Evolutionary conservation across 1,284 basidiomycete species (phyloP).

Genomic region (Ceratobasidium sp.): DNA sequence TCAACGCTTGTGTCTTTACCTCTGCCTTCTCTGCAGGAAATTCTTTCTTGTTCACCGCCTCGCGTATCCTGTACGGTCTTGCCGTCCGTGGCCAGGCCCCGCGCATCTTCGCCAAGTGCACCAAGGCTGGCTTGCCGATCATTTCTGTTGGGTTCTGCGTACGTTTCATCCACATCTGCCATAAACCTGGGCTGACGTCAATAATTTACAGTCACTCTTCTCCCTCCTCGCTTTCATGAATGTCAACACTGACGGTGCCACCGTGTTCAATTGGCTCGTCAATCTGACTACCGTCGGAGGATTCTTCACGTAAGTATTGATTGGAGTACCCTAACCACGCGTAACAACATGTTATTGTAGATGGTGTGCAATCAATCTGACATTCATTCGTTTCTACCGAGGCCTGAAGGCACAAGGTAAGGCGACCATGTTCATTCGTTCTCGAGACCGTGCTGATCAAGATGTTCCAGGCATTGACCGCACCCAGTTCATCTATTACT

Average conservation of each 20-base stretch:
- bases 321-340: conserved; percentile 36
- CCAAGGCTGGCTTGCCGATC: conserved; percentile 77
- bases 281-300: conserved; percentile 69
- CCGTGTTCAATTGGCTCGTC: conserved; percentile 66
- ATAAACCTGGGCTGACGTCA: conserved; percentile 22
- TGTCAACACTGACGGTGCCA: conserved; percentile 50
- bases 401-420: conserved; percentile 54
- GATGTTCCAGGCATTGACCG: conserved; percentile 60
- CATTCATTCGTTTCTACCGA: conserved; percentile 61
- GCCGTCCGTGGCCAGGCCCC: conserved; percentile 81
- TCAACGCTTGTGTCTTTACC: conserved; percentile 61
- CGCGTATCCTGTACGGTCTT: conserved; percentile 85
- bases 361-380: conserved; percentile 50
- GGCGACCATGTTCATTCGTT: not conserved
- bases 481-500: conserved; percentile 64
- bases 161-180: conserved; percentile 49
- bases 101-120: conserved; percentile 69
- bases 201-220: conserved; percentile 56
- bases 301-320: conserved; percentile 64
- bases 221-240: conserved; percentile 66
- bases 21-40: conserved; percentile 87
- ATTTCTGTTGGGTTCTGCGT: conserved; percentile 66
- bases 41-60: conserved; percentile 81
- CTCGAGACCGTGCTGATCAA: not conserved
- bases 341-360: not conserved